Conservation (phyloP, 176 grass and related monocot genomes). For the Oryza punctata region DNA sequence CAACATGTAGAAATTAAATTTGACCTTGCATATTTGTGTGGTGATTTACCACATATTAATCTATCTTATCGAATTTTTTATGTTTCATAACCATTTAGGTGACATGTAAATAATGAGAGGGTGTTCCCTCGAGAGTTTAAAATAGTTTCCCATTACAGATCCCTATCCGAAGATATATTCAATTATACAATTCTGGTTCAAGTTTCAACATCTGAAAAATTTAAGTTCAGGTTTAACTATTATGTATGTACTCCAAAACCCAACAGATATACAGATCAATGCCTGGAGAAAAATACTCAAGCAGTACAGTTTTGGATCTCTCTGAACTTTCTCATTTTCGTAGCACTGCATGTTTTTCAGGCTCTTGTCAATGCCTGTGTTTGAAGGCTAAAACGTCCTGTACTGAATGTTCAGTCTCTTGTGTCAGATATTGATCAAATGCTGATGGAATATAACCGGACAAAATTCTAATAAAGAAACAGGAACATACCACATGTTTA, state of each 20-base stretch:
- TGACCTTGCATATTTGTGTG: too few relatives aligned
- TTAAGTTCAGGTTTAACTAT: too few relatives aligned
- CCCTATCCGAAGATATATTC: neutral
- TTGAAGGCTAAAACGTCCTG: neutral
- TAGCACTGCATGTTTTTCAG: neutral
- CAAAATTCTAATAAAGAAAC: neutral
- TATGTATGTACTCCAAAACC: too few relatives aligned
- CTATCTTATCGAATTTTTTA: too few relatives aligned
- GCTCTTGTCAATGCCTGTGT: neutral
- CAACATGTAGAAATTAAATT: too few relatives aligned
- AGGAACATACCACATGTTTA: slow-evolving; percentile 25
- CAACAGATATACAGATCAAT: neutral
- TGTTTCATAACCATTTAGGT: too few relatives aligned
- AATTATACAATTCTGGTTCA: neutral
- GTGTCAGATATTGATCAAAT: slow-evolving; percentile 11
- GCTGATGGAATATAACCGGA: slow-evolving; percentile 19
- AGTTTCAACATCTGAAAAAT: too few relatives aligned
- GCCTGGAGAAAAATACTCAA: neutral
- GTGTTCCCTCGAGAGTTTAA: too few relatives aligned
- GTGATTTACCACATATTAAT: too few relatives aligned
- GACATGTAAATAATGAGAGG: too few relatives aligned
- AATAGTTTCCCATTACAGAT: too few relatives aligned
- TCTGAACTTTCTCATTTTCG: neutral
- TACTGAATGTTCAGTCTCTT: neutral
- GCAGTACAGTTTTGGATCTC: slow-evolving; percentile 7